Evolutionary conservation across 2,329 filamentous ascomycete species (phyloP).

Genomic region (Blumeriella jaapii): DNA sequence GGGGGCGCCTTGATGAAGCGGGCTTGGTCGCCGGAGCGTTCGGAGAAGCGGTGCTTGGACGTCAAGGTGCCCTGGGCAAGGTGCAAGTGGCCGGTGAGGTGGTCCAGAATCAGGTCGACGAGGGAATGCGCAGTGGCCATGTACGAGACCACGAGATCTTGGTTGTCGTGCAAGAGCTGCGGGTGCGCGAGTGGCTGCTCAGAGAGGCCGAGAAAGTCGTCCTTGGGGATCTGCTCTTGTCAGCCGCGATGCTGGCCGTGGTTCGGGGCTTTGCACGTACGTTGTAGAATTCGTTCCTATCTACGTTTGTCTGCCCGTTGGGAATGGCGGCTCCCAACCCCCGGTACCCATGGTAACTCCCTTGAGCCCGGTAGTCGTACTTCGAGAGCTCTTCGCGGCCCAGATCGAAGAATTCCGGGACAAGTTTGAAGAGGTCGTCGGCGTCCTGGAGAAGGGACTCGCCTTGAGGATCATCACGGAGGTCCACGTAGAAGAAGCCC

Average conservation of each 20-base stretch:
- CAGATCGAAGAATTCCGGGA: conserved; percentile 27
- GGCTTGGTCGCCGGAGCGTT: conserved; percentile 19
- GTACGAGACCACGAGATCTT: conserved; percentile 13
- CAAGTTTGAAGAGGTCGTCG: conserved; percentile 15
- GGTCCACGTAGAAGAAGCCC: conserved; percentile 23
- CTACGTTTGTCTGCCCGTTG: conserved; percentile 20
- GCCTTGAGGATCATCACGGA: conserved; percentile 13
- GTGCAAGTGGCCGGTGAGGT: conserved; percentile 19
- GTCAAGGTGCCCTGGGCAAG: conserved; percentile 16
- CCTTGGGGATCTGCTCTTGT: conserved; percentile 18
- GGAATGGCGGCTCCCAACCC: conserved; percentile 17
- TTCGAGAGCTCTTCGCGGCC: conserved; percentile 39
- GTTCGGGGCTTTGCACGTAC: conserved; percentile 6
- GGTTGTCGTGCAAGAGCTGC: conserved; percentile 14
- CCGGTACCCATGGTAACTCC: conserved; percentile 22
- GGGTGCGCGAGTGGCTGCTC: conserved; percentile 15
- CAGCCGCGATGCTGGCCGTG: background rate
- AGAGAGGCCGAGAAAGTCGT: conserved; percentile 20
- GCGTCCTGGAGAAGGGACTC: conserved; percentile 16
- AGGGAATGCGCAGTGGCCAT: conserved; percentile 16
- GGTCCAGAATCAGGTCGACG: conserved; percentile 15
- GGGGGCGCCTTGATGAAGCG: conserved; percentile 22
- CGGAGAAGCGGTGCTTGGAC: conserved; percentile 12
- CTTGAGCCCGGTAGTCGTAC: conserved; percentile 35
- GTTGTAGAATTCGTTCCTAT: conserved; percentile 24